phyloP scores from a whole-genome alignment of 495 filamentous ascomycete species.

The Penicillium pulvis region DNA sequence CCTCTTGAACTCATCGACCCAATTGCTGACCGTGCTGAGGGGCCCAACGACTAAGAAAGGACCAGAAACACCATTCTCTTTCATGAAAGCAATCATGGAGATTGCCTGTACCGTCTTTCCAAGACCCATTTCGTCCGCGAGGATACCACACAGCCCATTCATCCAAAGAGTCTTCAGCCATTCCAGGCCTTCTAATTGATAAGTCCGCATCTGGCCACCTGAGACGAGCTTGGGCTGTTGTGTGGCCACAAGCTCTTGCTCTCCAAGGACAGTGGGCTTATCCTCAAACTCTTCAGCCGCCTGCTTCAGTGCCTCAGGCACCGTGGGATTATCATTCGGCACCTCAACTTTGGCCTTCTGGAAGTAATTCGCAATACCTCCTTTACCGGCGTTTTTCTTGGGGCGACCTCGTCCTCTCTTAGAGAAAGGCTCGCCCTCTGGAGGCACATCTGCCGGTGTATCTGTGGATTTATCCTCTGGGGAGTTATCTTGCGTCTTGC shows the following conservation, averaged over 20 bases:
- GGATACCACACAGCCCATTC: conserved; percentile 95
- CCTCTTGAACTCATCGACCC: conserved; percentile 93
- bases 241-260: conserved; percentile 76
- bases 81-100: conserved; percentile 90
- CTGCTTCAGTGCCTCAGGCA: conserved; percentile 57
- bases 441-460: background rate
- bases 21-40: conserved; percentile 93
- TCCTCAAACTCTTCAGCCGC: conserved; percentile 56
- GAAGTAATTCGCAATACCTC: conserved; percentile 58
- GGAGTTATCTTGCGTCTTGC: conserved; percentile 31
- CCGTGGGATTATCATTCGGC: conserved; percentile 50
- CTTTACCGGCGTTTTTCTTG: conserved; percentile 32
- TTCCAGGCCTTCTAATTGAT: conserved; percentile 98
- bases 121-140: conserved; percentile 99
- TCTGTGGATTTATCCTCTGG: conserved; percentile 9
- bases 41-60: conserved; percentile 95
- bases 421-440: conserved; percentile 18
- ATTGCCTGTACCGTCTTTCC: conserved; percentile 97
- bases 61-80: conserved; percentile 72
- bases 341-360: conserved; percentile 59
- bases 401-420: conserved; percentile 31
- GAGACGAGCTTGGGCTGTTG: conserved; percentile 82
- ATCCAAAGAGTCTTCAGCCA: conserved; percentile 98
- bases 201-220: conserved; percentile 92
- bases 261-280: conserved; percentile 66